phyloP scores from a whole-genome alignment of 2,329 filamentous ascomycete species.

The Ophiostoma perfectum region DNA sequence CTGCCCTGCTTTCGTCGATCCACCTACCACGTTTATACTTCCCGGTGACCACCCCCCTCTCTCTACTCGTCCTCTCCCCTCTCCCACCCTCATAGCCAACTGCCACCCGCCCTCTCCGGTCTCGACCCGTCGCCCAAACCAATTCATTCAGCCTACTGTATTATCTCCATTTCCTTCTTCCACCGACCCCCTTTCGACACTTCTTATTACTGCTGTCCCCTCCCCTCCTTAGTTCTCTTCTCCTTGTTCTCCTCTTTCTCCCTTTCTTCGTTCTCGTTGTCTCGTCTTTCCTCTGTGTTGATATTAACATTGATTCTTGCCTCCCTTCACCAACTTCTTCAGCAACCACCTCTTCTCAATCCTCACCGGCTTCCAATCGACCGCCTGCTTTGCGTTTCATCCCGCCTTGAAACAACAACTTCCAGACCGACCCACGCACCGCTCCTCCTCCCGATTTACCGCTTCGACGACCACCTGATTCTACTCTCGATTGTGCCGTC shows the following conservation, averaged over 20 bases:
- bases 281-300: not conserved
- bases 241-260: not conserved
- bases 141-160: not conserved
- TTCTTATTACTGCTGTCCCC: conserved; percentile 10
- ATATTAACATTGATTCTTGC: not conserved
- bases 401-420: not conserved
- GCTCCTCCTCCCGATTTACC: not conserved
- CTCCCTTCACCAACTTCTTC: not conserved
- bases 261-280: not conserved
- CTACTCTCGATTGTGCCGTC: not conserved
- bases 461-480: not conserved
- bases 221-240: conserved; percentile 1
- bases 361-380: not conserved
- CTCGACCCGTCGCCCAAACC: conserved; percentile 12
- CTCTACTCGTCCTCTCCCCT: not conserved
- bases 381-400: not conserved
- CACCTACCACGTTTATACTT: conserved; percentile 23
- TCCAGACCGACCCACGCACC: not conserved
- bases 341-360: not conserved
- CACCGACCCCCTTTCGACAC: conserved; percentile 10
- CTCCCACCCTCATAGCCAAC: not conserved
- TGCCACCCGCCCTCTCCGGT: conserved; percentile 17
- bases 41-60: conserved; percentile 14
- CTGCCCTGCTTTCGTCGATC: conserved; percentile 21
- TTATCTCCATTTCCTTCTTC: conserved; percentile 9